Percentiles rank a stretch among this genome's conserved stretches.
These are phyloP conservation scores for Tylopilus plumbeoviolaceoides DNA, from an alignment of 768 basidiomycete species.

Conservation along the genomic window DNA sequence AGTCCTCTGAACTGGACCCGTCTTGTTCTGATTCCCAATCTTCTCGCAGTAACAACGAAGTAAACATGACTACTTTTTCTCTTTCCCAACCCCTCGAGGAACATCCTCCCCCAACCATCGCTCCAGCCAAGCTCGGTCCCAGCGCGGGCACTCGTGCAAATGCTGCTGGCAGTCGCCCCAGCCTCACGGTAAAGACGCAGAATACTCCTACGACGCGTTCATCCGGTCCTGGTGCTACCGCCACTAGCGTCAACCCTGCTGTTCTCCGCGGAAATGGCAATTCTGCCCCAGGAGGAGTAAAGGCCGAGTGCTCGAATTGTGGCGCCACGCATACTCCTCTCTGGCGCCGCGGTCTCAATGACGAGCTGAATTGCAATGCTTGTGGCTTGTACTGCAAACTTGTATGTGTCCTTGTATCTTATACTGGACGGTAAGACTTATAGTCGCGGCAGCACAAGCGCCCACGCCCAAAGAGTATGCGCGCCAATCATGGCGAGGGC, in stretches of 20 bases:
- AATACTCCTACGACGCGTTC: conserved; percentile 42
- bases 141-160: conserved; percentile 47
- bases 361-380: conserved; percentile 87
- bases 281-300: conserved; percentile 54
- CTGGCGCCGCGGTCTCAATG: conserved; percentile 82
- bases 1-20: conserved; percentile 12
- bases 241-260: conserved; percentile 51
- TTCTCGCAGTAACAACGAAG: conserved; percentile 7
- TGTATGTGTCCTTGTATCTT: conserved; percentile 39
- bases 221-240: conserved; percentile 62
- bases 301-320: conserved; percentile 86
- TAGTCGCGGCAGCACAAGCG: conserved; percentile 63
- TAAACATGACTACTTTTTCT: conserved; percentile 19
- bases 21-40: conserved; percentile 13
- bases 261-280: conserved; percentile 31
- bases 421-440: neutral
- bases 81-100: conserved; percentile 42
- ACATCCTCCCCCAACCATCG: conserved; percentile 45
- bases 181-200: conserved; percentile 60
- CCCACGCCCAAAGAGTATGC: conserved; percentile 85
- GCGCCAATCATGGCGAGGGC: conserved; percentile 69
- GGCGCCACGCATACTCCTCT: conserved; percentile 86
- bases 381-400: conserved; percentile 86
- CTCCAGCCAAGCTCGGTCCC: conserved; percentile 55
- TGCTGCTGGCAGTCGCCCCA: conserved; percentile 46